Conservation (phyloP, 2,329 filamentous ascomycete species). For the Xylariaceae sp. region DNA sequence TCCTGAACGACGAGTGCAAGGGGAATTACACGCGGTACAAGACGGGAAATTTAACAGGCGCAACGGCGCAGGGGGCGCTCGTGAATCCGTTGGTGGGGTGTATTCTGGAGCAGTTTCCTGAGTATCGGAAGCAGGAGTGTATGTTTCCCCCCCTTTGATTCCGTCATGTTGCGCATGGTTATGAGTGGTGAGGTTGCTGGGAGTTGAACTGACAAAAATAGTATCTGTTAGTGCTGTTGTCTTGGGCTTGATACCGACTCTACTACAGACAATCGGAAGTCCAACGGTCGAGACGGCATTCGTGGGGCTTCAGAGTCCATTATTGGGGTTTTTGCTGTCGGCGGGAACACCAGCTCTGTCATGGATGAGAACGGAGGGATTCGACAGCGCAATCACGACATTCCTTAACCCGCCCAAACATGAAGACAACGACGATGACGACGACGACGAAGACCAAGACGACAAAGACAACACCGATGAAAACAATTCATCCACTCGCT, state of each 20-base stretch:
- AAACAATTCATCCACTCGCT: neutral
- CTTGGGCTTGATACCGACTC: neutral
- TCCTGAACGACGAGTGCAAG: neutral
- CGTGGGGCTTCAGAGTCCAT: neutral
- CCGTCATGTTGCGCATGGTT: too few relatives aligned
- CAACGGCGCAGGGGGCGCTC: neutral
- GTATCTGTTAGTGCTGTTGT: neutral
- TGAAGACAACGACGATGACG: neutral
- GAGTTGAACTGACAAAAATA: neutral
- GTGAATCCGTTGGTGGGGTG: slow-evolving; percentile 23
- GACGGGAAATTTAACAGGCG: neutral
- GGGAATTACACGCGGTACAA: neutral
- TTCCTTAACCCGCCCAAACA: neutral
- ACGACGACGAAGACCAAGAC: neutral
- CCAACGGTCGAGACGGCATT: neutral
- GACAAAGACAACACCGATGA: neutral
- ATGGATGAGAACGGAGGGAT: neutral
- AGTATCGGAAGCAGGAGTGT: slow-evolving; percentile 23
- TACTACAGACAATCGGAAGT: neutral
- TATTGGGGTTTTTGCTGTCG: neutral
- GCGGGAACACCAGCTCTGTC: neutral
- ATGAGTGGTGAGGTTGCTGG: too few relatives aligned
- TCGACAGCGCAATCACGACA: neutral
- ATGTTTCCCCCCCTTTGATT: too few relatives aligned
- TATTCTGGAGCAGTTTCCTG: slow-evolving; percentile 17